phyloP scores from a whole-genome alignment of 2,329 filamentous ascomycete genomes.

The Delphinella strobiligena region DNA sequence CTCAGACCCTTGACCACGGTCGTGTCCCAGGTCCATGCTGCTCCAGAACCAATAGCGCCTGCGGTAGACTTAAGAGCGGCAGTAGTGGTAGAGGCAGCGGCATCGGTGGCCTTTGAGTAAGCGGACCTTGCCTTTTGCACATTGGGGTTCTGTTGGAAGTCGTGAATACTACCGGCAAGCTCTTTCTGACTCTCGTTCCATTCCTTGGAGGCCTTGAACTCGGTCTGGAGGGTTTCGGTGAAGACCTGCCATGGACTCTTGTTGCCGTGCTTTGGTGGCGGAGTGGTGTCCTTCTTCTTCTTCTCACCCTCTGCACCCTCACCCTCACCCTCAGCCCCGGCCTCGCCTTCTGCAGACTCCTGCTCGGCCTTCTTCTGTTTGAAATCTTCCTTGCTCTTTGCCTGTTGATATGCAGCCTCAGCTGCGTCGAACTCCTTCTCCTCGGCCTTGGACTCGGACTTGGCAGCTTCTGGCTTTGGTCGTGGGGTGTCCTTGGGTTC shows the following conservation, averaged over 20 bases:
- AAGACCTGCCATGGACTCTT: constrained; percentile 99
- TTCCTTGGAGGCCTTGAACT: constrained; percentile 95
- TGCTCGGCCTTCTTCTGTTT: constrained; percentile 22
- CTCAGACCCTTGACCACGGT: constrained; percentile 82
- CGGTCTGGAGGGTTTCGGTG: constrained; percentile 83
- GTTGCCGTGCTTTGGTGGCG: constrained; percentile 91
- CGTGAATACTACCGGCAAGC: constrained; percentile 73
- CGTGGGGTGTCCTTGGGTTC: constrained; percentile 26
- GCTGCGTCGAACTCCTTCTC: constrained; percentile 17
- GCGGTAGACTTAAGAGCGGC: constrained; percentile 78
- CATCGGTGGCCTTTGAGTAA: constrained; percentile 76
- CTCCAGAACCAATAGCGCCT: constrained; percentile 76
- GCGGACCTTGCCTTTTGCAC: constrained; percentile 76
- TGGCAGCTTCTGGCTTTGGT: constrained; percentile 22
- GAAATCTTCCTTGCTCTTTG: constrained; percentile 25
- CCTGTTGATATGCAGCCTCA: constrained; percentile 23
- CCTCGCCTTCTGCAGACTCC: constrained; percentile 29
- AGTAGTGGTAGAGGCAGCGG: constrained; percentile 65
- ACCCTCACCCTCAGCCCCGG: constrained; percentile 34
- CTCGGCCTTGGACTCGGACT: constrained; percentile 21
- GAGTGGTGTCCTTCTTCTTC: constrained; percentile 56
- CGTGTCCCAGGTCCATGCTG: constrained; percentile 95
- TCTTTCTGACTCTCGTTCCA: constrained; percentile 99
- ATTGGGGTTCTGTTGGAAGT: constrained; percentile 86
- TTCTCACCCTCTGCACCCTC: constrained; percentile 34